Conservation (phyloP, 2,329 filamentous ascomycete genomes). For the Ophiocordyceps camponoti-rufipedis region DNA sequence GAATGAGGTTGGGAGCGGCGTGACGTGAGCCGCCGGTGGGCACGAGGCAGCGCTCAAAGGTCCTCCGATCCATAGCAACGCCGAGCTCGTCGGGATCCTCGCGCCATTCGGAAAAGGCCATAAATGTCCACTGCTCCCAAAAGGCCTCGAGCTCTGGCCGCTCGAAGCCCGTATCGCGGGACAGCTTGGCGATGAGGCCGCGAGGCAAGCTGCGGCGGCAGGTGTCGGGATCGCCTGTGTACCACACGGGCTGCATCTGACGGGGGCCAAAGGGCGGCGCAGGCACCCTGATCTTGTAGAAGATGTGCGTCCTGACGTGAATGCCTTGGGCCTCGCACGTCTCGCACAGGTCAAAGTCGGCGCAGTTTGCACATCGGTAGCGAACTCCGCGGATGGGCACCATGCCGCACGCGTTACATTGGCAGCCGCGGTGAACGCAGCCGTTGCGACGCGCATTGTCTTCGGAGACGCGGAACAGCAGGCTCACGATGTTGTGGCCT, state of each 20-base stretch:
- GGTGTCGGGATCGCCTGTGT: conserved; percentile 67
- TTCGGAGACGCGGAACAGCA: conserved; percentile 84
- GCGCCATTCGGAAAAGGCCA: conserved; percentile 71
- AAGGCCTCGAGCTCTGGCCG: conserved; percentile 77
- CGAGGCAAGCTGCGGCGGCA: conserved; percentile 50
- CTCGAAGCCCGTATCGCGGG: conserved; percentile 60
- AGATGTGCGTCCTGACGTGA: conserved; percentile 82
- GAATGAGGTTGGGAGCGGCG: conserved; percentile 71
- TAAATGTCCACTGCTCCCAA: conserved; percentile 93
- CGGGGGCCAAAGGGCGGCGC: conserved; percentile 68
- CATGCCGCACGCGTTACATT: conserved; percentile 76
- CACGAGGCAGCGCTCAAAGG: conserved; percentile 80
- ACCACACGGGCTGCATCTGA: conserved; percentile 69
- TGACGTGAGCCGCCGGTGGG: conserved; percentile 67
- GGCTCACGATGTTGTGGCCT: conserved; percentile 65
- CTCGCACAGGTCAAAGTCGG: conserved; percentile 91
- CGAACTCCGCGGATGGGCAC: conserved; percentile 81
- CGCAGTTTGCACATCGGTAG: conserved; percentile 89
- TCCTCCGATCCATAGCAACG: conserved; percentile 78
- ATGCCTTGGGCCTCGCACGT: conserved; percentile 65
- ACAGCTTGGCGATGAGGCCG: conserved; percentile 47
- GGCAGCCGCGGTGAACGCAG: conserved; percentile 82
- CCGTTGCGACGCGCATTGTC: conserved; percentile 77
- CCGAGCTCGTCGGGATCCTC: conserved; percentile 61
- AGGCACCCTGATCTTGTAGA: conserved; percentile 88